Percentiles rank a stretch among this genome's conserved stretches.
phyloP scores from a whole-genome alignment of 2,329 filamentous ascomycete species.

The Neonectria faginata region DNA sequence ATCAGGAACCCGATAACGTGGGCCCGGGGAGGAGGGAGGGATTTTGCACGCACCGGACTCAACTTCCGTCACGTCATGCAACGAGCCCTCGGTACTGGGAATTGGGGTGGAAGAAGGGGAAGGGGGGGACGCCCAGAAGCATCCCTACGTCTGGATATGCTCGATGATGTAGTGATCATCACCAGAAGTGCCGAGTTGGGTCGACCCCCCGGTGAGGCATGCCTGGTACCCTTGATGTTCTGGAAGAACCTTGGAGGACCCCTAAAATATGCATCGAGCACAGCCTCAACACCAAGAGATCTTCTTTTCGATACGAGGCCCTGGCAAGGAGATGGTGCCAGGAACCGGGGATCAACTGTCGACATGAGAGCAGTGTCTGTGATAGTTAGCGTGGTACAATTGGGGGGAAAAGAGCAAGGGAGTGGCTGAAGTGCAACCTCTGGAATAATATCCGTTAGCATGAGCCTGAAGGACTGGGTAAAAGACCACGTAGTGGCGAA shows the following conservation, averaged over 20 bases:
- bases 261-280: slow-evolving; percentile 27
- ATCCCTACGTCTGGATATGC: slow-evolving; percentile 15
- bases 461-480: neutral
- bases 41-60: slow-evolving; percentile 2
- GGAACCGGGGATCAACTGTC: neutral
- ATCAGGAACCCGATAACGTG: slow-evolving; percentile 20
- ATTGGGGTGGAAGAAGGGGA: neutral
- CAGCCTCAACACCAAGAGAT: slow-evolving; percentile 28
- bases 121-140: slow-evolving; percentile 12
- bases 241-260: slow-evolving; percentile 29
- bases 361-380: slow-evolving; percentile 6
- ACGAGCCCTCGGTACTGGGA: slow-evolving; percentile 10
- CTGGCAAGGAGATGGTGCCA: neutral
- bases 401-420: neutral
- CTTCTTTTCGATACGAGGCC: slow-evolving; percentile 17
- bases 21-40: neutral
- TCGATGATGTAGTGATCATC: slow-evolving; percentile 30
- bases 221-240: slow-evolving; percentile 14
- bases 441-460: neutral
- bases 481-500: neutral
- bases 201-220: slow-evolving; percentile 15
- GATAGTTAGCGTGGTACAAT: slow-evolving; percentile 8
- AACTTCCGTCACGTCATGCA: slow-evolving; percentile 25
- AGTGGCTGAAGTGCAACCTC: neutral
- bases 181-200: slow-evolving; percentile 19